Percentiles rank a stretch among this genome's conserved stretches.
These are phyloP conservation scores for Syncephalastrum monosporum DNA, from an alignment of 371 early-diverging fungal genomes.

Conservation along the genomic window DNA sequence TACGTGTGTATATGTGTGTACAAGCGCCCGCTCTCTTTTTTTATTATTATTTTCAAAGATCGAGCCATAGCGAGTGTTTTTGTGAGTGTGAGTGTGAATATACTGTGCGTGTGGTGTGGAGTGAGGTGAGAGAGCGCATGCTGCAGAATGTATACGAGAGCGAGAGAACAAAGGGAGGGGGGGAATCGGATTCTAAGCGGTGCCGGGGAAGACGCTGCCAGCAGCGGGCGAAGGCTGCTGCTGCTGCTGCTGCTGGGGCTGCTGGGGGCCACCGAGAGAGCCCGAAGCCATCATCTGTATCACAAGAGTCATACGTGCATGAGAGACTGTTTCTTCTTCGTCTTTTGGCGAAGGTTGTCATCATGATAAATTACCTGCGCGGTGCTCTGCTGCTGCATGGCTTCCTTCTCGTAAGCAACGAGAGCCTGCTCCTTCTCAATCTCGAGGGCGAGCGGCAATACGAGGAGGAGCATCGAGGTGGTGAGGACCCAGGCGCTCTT, in stretches of 20 bases:
- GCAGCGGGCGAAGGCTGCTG: slow-evolving; percentile 6
- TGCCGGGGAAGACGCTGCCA: too few species aligned
- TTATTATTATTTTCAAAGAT: too few species aligned
- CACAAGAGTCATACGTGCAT: background rate
- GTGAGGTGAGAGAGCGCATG: too few species aligned
- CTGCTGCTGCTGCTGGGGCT: slow-evolving; percentile 15
- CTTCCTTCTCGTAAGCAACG: slow-evolving; percentile 74
- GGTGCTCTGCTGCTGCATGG: slow-evolving; percentile 64
- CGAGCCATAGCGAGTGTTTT: too few species aligned
- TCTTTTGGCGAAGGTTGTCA: background rate
- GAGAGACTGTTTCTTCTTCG: background rate
- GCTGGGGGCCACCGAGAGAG: slow-evolving; percentile 20
- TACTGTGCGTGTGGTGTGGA: too few species aligned
- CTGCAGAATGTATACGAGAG: too few species aligned
- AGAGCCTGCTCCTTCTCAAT: slow-evolving; percentile 76
- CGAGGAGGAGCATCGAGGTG: slow-evolving; percentile 72
- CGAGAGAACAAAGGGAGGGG: too few species aligned
- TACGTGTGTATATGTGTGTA: too few species aligned
- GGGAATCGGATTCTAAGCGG: too few species aligned
- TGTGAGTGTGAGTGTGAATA: too few species aligned
- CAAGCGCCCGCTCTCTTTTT: too few species aligned
- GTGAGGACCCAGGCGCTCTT: slow-evolving; percentile 82
- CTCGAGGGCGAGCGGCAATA: slow-evolving; percentile 74
- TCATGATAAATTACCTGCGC: slow-evolving; percentile 38
- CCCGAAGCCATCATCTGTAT: slow-evolving; percentile 34